phyloP scores from a whole-genome alignment of 345 rosid genomes.

The Lepidium africanum region DNA sequence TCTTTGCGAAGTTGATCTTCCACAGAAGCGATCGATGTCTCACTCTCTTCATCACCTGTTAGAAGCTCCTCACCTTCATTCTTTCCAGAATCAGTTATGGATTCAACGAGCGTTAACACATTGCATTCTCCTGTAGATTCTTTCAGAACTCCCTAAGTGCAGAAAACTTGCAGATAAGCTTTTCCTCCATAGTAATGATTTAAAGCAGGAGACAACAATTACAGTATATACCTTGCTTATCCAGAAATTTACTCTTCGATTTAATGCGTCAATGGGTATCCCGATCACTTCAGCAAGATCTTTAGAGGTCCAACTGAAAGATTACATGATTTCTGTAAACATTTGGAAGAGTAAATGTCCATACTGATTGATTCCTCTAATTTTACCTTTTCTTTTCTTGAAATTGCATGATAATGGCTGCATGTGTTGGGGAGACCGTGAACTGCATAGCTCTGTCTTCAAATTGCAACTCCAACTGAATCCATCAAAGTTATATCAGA shows the following conservation, averaged over 20 bases:
- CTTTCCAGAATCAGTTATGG: conserved; percentile 51
- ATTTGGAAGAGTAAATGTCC: neutral
- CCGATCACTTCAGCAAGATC: conserved; percentile 68
- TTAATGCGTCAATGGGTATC: conserved; percentile 60
- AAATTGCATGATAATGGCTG: conserved; percentile 89
- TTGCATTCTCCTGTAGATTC: conserved; percentile 53
- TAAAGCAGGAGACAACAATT: neutral
- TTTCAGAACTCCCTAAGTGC: conserved; percentile 64
- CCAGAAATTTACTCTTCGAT: conserved; percentile 79
- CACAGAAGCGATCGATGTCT: conserved; percentile 63
- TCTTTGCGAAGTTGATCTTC: conserved; percentile 88
- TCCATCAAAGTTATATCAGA: conserved; percentile 12
- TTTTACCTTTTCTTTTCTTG: conserved; percentile 72
- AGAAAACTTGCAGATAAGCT: conserved; percentile 2
- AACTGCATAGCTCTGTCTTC: conserved; percentile 79
- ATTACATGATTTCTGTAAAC: conserved; percentile 5
- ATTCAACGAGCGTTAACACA: conserved; percentile 61
- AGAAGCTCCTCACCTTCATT: conserved; percentile 55
- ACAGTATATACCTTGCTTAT: conserved; percentile 64
- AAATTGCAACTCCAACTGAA: conserved; percentile 86
- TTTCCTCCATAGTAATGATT: neutral
- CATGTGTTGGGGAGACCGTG: conserved; percentile 80
- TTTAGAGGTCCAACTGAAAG: conserved; percentile 71
- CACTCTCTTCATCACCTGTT: conserved; percentile 76
- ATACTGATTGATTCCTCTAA: neutral